These are phyloP conservation scores for Leishmania amazonensis DNA, from an alignment of 208 protist species.

Conservation along the genomic window DNA sequence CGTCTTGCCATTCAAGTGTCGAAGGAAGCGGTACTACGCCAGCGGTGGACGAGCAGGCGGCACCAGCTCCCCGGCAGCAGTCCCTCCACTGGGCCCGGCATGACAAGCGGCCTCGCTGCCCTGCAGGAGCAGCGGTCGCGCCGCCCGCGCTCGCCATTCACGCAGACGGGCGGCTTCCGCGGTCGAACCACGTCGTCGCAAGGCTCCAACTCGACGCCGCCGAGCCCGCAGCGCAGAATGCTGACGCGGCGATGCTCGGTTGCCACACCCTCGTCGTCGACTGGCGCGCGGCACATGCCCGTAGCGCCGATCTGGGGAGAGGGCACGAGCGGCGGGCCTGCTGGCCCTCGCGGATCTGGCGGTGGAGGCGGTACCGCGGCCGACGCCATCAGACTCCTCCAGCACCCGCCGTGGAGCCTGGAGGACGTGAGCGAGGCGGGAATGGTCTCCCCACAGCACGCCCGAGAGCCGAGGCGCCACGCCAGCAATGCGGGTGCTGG, in stretches of 20 bases:
- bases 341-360: neutral
- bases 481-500: too few species aligned
- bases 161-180: slow-evolving; percentile 9
- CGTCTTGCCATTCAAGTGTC: slow-evolving; percentile 36
- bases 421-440: slow-evolving; percentile 22
- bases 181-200: slow-evolving; percentile 22
- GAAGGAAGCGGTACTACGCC: slow-evolving; percentile 30
- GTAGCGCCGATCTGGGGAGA: neutral
- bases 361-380: neutral
- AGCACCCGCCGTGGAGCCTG: slow-evolving; percentile 15
- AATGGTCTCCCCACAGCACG: neutral
- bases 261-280: slow-evolving; percentile 11
- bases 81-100: slow-evolving; percentile 5
- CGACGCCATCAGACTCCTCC: neutral
- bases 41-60: slow-evolving; percentile 23
- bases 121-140: slow-evolving; percentile 25
- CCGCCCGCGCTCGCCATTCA: slow-evolving; percentile 28
- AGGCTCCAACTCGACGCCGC: slow-evolving; percentile 31
- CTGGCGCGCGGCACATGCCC: neutral
- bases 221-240: slow-evolving; percentile 27
- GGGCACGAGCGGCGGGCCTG: neutral
- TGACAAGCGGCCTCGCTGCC: slow-evolving; percentile 7
- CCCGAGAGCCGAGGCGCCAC: slow-evolving; percentile 2
- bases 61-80: slow-evolving; percentile 1
- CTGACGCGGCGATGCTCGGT: slow-evolving; percentile 18